These are phyloP conservation scores for Globisporangium ultimum DNA, from an alignment of 352 stramenopile genomes.

Conservation along the genomic window DNA sequence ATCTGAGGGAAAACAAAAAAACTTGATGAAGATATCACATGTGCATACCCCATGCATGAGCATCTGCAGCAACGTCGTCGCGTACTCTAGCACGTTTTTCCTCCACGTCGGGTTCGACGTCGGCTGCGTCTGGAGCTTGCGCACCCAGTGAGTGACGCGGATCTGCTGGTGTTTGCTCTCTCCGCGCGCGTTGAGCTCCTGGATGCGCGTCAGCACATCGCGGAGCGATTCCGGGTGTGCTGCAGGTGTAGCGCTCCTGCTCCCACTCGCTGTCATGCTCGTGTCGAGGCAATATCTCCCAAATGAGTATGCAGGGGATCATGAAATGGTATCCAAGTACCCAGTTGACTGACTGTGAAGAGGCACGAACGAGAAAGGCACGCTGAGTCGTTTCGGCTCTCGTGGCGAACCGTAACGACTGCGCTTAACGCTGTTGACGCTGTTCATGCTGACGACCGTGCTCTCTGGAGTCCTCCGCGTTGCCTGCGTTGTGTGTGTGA, in stretches of 20 bases:
- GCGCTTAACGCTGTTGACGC: no score
- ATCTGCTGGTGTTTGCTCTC: constrained; percentile 55
- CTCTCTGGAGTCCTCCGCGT: background rate
- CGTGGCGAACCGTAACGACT: no score
- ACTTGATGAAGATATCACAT: background rate
- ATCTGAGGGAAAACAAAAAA: background rate
- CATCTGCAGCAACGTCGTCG: constrained; percentile 47
- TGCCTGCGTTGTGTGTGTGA: background rate
- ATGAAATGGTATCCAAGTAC: no score
- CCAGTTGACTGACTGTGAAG: no score
- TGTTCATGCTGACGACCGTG: no score
- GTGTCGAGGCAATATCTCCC: no score
- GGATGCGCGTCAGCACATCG: constrained; percentile 32
- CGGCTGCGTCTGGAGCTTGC: constrained; percentile 51
- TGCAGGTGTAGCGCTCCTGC: no score
- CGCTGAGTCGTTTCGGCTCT: no score
- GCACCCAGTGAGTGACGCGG: constrained; percentile 53
- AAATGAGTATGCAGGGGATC: no score
- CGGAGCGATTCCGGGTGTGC: constrained; percentile 20
- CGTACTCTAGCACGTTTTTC: constrained; percentile 53
- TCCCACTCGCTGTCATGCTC: no score
- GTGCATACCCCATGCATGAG: constrained; percentile 41
- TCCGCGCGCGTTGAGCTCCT: constrained; percentile 26
- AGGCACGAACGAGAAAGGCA: no score
- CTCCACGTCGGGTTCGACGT: constrained; percentile 52